Percentiles rank a stretch among this genome's conserved stretches.
Conservation (phyloP, 2,329 filamentous ascomycete genomes). For the Fusarium longipes region DNA sequence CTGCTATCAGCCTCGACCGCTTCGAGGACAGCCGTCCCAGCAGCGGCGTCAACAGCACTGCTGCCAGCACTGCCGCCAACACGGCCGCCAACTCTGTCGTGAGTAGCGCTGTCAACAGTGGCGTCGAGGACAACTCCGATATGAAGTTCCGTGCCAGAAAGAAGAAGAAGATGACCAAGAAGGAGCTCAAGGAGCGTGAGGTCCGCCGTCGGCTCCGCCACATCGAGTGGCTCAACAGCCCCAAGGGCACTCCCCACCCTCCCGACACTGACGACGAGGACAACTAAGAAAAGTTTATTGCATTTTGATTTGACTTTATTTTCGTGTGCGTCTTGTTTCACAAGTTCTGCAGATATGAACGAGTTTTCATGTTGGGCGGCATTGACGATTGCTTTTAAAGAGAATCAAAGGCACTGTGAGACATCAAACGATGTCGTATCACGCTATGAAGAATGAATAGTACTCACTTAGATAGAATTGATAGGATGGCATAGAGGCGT, state of each 20-base stretch:
- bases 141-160: slow-evolving; percentile 91
- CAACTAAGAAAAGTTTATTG: slow-evolving; percentile 37
- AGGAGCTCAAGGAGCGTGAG: slow-evolving; percentile 94
- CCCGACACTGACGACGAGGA: slow-evolving; percentile 82
- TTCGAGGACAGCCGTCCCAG: slow-evolving; percentile 86
- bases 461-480: slow-evolving; percentile 37
- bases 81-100: slow-evolving; percentile 67
- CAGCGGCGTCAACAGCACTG: slow-evolving; percentile 64
- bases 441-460: slow-evolving; percentile 29
- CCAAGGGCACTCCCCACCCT: slow-evolving; percentile 84
- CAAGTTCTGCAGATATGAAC: slow-evolving; percentile 18
- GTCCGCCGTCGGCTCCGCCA: slow-evolving; percentile 87
- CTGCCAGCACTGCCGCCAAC: slow-evolving; percentile 58
- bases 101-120: slow-evolving; percentile 75
- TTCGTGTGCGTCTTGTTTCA: slow-evolving; percentile 10
- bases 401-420: slow-evolving; percentile 16
- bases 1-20: slow-evolving; percentile 79
- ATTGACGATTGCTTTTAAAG: slow-evolving; percentile 16
- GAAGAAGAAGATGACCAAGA: slow-evolving; percentile 99
- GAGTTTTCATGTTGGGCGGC: slow-evolving; percentile 17
- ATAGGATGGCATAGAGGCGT: slow-evolving; percentile 44
- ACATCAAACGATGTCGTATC: slow-evolving; percentile 24
- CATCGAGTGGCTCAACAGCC: slow-evolving; percentile 84
- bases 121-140: slow-evolving; percentile 80
- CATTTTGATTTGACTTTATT: slow-evolving; percentile 1